A percentile compares a stretch with the other conserved stretches of the same genome.
Conservation (phyloP, 2,329 filamentous ascomycete species). For the Talaromyces sp. region DNA sequence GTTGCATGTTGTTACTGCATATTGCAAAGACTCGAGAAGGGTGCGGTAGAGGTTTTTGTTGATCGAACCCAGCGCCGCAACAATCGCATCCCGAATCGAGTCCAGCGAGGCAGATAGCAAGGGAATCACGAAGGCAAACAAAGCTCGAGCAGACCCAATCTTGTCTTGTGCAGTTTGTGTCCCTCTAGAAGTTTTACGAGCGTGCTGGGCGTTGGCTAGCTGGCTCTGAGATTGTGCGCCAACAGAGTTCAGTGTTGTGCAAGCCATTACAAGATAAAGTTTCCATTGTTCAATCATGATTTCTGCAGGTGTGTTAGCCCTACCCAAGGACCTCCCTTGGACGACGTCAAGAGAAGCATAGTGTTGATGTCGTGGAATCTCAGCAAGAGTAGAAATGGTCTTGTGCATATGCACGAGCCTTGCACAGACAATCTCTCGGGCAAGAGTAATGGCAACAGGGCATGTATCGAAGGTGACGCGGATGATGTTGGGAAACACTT, state of each 20-base stretch:
- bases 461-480: slow-evolving; percentile 86
- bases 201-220: slow-evolving; percentile 65
- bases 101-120: slow-evolving; percentile 74
- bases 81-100: slow-evolving; percentile 83
- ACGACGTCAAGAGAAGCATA: slow-evolving; percentile 31
- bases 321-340: slow-evolving; percentile 33
- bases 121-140: slow-evolving; percentile 90
- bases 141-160: slow-evolving; percentile 78
- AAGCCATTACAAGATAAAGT: slow-evolving; percentile 92
- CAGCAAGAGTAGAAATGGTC: slow-evolving; percentile 72
- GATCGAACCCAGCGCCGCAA: slow-evolving; percentile 87
- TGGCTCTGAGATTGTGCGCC: slow-evolving; percentile 60
- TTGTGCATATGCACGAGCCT: slow-evolving; percentile 90
- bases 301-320: slow-evolving; percentile 67
- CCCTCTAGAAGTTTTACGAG: slow-evolving; percentile 71
- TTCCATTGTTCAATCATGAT: slow-evolving; percentile 97
- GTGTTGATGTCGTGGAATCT: slow-evolving; percentile 57
- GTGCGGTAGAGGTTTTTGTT: slow-evolving; percentile 92
- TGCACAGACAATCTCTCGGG: slow-evolving; percentile 87
- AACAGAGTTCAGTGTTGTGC: slow-evolving; percentile 84
- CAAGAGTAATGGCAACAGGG: slow-evolving; percentile 83
- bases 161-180: slow-evolving; percentile 65
- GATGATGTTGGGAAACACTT: slow-evolving; percentile 93
- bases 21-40: slow-evolving; percentile 82
- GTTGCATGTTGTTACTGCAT: slow-evolving; percentile 78